Percentiles rank a stretch among this genome's conserved stretches.
Evolutionary conservation across 1,139 yeast species (phyloP).

Genomic region (Nakaseomyces nivariensis): DNA sequence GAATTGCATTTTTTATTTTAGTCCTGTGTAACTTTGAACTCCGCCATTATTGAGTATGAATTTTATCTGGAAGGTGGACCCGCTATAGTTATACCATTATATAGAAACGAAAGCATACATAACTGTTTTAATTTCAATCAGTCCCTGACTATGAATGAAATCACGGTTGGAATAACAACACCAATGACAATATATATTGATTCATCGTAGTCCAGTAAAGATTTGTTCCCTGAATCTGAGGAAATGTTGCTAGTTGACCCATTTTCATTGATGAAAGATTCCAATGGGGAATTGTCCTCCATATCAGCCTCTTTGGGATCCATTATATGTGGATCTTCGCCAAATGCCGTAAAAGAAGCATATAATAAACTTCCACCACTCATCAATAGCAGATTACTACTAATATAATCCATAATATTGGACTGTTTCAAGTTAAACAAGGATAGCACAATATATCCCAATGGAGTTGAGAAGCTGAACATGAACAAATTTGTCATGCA

Average conservation of each 20-base stretch:
- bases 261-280: not conserved
- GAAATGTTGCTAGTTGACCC: not conserved
- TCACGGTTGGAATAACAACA: conserved; percentile 21
- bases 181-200: conserved; percentile 21
- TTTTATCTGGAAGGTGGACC: too few relatives aligned
- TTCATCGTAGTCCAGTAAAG: conserved; percentile 12
- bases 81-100: too few relatives aligned
- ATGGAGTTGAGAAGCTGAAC: conserved; percentile 28
- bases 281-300: not conserved
- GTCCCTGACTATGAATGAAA: conserved; percentile 18
- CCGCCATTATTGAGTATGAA: too few relatives aligned
- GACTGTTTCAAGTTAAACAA: conserved; percentile 19
- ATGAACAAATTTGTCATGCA: conserved; percentile 24
- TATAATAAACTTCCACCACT: conserved; percentile 30
- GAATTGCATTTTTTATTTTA: not conserved
- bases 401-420: conserved; percentile 21
- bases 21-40: not conserved
- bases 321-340: conserved; percentile 3
- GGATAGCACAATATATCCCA: conserved; percentile 24
- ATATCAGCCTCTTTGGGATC: not conserved
- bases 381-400: conserved; percentile 26
- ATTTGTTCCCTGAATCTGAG: not conserved
- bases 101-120: too few relatives aligned
- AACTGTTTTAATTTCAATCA: not conserved
- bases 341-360: conserved; percentile 28